phyloP scores from a whole-genome alignment of 306 rosid species.

The Glycyrrhiza uralensis region DNA sequence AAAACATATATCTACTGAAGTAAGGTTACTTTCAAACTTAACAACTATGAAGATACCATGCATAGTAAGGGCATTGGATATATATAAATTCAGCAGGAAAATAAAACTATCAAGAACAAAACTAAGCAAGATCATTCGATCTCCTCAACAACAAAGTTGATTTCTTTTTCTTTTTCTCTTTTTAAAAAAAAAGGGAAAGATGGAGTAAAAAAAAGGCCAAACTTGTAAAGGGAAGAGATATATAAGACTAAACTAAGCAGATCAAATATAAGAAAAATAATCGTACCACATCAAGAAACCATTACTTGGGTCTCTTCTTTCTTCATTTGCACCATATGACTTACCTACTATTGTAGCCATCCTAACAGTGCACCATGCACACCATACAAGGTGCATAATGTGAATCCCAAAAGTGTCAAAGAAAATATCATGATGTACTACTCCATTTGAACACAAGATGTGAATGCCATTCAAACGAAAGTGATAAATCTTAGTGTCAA shows the following conservation, averaged over 20 bases:
- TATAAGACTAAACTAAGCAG: slow-evolving; percentile 3
- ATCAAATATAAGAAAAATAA: background rate
- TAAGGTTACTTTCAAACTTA: background rate
- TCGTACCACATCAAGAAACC: background rate
- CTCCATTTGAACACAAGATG: background rate
- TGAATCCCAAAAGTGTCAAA: background rate
- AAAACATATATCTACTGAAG: slow-evolving; percentile 12
- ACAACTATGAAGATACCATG: background rate
- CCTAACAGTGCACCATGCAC: background rate
- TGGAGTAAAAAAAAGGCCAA: background rate
- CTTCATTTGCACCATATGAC: background rate
- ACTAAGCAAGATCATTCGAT: background rate
- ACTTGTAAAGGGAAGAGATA: background rate
- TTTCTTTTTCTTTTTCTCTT: too few relatives aligned
- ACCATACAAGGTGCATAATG: background rate
- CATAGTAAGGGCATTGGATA: background rate
- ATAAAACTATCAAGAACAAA: background rate
- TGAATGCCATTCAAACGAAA: slow-evolving; percentile 1
- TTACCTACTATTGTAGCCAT: background rate
- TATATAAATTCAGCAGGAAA: background rate
- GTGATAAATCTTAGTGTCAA: background rate
- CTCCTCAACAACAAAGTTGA: background rate
- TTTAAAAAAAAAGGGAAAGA: background rate
- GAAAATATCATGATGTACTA: slow-evolving; percentile 2
- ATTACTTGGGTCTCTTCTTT: background rate